Conservation (phyloP, 169 alveolate species). For the Plasmodium relictum region DNA sequence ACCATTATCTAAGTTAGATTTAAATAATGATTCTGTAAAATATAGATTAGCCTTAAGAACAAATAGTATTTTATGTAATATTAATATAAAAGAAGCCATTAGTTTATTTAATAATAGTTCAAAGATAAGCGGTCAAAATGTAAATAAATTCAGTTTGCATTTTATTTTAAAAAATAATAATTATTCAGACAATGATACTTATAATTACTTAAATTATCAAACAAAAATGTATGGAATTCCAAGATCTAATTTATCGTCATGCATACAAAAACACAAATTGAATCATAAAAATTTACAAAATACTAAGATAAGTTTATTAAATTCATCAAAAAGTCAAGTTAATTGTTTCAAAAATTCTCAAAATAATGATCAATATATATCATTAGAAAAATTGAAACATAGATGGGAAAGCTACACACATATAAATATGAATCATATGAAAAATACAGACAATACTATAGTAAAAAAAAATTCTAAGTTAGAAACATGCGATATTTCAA, state of each 20-base stretch:
- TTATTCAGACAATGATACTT: constrained; percentile 25
- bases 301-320: background rate
- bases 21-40: constrained; percentile 52
- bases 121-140: constrained; percentile 56
- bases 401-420: constrained; percentile 56
- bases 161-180: constrained; percentile 61
- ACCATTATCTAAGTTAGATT: constrained; percentile 53
- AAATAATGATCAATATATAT: constrained; percentile 17
- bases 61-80: constrained; percentile 26
- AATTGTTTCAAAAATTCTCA: background rate
- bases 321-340: constrained; percentile 56
- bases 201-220: constrained; percentile 22
- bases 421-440: constrained; percentile 1
- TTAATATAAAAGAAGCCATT: constrained; percentile 65
- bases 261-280: constrained; percentile 16
- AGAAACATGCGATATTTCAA: background rate
- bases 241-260: constrained; percentile 53
- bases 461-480: constrained; percentile 16
- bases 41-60: constrained; percentile 53
- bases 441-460: background rate
- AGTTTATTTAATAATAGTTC: constrained; percentile 59
- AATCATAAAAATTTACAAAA: background rate
- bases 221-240: constrained; percentile 62
- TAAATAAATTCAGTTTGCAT: constrained; percentile 62
- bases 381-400: constrained; percentile 35